These are phyloP conservation scores for Thoreauomyces humboldtii DNA, from an alignment of 192 early-diverging fungal genomes.

Conservation along the genomic window DNA sequence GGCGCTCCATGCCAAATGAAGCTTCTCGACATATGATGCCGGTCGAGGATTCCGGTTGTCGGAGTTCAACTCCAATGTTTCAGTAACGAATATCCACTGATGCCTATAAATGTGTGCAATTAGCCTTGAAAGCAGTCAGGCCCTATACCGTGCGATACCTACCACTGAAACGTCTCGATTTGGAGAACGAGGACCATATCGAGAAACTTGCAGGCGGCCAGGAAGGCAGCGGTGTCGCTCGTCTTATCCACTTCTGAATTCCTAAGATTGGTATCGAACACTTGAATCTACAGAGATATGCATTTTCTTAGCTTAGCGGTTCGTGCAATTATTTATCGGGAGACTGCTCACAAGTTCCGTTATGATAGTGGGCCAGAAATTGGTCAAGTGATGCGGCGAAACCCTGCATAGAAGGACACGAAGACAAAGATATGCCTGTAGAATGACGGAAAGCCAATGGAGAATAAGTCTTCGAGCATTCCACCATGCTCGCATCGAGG, in stretches of 20 bases:
- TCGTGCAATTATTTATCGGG: too few relatives aligned
- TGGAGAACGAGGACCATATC: conserved; percentile 79
- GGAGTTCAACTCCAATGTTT: conserved; percentile 72
- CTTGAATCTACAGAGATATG: conserved; percentile 48
- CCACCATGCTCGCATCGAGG: too few relatives aligned
- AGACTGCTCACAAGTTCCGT: conserved; percentile 82
- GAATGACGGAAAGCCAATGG: not conserved
- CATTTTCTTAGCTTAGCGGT: not conserved
- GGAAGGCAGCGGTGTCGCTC: conserved; percentile 68
- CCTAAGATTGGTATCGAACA: conserved; percentile 61
- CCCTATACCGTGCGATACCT: conserved; percentile 19
- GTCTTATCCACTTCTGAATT: conserved; percentile 47
- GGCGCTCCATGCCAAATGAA: conserved; percentile 47
- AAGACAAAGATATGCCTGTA: conserved; percentile 72
- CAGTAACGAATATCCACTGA: conserved; percentile 93
- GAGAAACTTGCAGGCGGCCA: conserved; percentile 86
- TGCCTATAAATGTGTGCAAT: conserved; percentile 62
- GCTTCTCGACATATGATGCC: conserved; percentile 62
- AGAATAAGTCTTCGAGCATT: not conserved
- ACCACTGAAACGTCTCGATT: conserved; percentile 83
- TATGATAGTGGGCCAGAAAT: conserved; percentile 88
- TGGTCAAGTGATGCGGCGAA: conserved; percentile 77
- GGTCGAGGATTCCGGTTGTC: conserved; percentile 21
- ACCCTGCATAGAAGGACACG: conserved; percentile 78
- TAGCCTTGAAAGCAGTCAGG: not conserved